Evolutionary conservation across 371 early-diverging fungal genomes (phyloP).

Genomic region (Sporodiniella umbellata): DNA sequence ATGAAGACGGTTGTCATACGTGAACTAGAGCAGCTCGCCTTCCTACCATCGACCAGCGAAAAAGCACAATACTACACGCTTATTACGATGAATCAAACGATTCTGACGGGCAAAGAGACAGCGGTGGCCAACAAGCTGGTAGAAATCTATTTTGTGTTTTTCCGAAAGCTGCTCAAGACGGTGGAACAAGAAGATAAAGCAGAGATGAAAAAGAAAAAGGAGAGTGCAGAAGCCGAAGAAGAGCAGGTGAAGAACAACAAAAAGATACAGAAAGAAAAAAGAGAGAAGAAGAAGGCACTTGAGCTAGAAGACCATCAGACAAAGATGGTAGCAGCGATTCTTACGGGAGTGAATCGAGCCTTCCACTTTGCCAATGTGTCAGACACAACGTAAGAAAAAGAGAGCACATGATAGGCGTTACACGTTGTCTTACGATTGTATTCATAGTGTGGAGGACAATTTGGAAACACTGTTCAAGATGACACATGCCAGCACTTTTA

Average conservation of each 20-base stretch:
- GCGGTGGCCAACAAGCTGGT: constrained; percentile 81
- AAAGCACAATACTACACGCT: constrained; percentile 87
- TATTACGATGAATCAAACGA: constrained; percentile 88
- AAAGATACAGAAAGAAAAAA: constrained; percentile 38
- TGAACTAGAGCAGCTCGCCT: constrained; percentile 83
- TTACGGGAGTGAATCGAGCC: constrained; percentile 95
- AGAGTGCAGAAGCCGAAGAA: constrained; percentile 34
- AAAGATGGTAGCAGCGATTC: constrained; percentile 87
- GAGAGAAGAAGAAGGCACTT: constrained; percentile 46
- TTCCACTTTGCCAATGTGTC: constrained; percentile 88
- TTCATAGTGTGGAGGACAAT: constrained; percentile 64
- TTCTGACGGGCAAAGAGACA: constrained; percentile 67
- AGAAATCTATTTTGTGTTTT: constrained; percentile 88
- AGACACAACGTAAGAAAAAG: constrained; percentile 70
- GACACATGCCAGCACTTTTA: constrained; percentile 84
- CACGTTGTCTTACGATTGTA: not conserved
- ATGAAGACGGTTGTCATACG: constrained; percentile 88
- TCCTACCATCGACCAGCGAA: constrained; percentile 66
- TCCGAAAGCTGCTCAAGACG: constrained; percentile 71
- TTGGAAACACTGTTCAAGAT: constrained; percentile 85
- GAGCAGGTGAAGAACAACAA: constrained; percentile 44
- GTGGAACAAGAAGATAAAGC: constrained; percentile 35
- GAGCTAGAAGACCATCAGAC: constrained; percentile 65
- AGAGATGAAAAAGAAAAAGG: constrained; percentile 49
- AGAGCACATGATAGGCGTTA: too few species aligned